A percentile compares a stretch with the other conserved stretches of the same genome.
phyloP scores from a whole-genome alignment of 495 filamentous ascomycete species.

The Venustampulla echinocandica region DNA sequence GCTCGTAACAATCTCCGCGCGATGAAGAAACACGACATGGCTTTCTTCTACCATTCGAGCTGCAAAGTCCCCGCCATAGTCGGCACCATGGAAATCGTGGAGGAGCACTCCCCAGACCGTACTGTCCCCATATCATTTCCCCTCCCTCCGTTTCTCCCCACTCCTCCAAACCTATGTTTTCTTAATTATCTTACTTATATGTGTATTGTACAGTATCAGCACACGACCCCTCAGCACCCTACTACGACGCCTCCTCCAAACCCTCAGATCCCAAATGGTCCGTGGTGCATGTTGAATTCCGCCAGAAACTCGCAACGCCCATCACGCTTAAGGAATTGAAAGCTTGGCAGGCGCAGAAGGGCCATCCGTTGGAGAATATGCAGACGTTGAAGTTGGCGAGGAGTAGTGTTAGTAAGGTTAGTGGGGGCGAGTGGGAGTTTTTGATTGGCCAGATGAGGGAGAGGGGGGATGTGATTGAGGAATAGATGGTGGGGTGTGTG shows the following conservation, averaged over 20 bases:
- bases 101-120: slow-evolving; percentile 73
- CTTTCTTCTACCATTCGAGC: slow-evolving; percentile 98
- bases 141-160: too few species aligned
- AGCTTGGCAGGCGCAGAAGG: slow-evolving; percentile 44
- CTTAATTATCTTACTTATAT: neutral
- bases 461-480: slow-evolving; percentile 21
- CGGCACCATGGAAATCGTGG: slow-evolving; percentile 88
- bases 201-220: slow-evolving; percentile 54
- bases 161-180: neutral
- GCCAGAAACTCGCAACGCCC: slow-evolving; percentile 65
- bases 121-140: slow-evolving; percentile 29
- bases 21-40: slow-evolving; percentile 86
- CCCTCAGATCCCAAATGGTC: slow-evolving; percentile 83
- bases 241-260: slow-evolving; percentile 65
- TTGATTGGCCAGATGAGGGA: slow-evolving; percentile 50
- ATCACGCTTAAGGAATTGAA: slow-evolving; percentile 70
- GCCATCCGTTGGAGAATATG: slow-evolving; percentile 65
- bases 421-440: slow-evolving; percentile 67
- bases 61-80: slow-evolving; percentile 85
- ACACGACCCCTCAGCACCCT: slow-evolving; percentile 67
- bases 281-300: slow-evolving; percentile 79
- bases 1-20: slow-evolving; percentile 80
- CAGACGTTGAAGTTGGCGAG: slow-evolving; percentile 72
- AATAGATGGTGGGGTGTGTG: too few species aligned
- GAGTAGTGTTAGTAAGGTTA: slow-evolving; percentile 77